These are phyloP conservation scores for Endotrypanum monterogeii DNA, from an alignment of 208 protist genomes.

Conservation along the genomic window DNA sequence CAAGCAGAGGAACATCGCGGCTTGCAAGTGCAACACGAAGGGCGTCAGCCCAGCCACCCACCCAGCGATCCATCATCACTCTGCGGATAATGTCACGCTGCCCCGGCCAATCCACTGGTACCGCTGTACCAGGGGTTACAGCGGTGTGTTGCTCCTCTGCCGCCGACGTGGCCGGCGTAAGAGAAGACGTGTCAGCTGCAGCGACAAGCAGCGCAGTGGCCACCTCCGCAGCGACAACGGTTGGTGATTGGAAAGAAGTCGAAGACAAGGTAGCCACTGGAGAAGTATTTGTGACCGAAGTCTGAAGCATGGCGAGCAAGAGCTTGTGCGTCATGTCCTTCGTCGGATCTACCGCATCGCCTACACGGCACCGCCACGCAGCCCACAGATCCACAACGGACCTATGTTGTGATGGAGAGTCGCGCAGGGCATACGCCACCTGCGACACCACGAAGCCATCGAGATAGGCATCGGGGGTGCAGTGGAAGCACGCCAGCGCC, in stretches of 20 bases:
- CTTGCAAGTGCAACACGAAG: slow-evolving; percentile 54
- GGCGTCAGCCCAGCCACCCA: slow-evolving; percentile 62
- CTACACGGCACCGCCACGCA: slow-evolving; percentile 60
- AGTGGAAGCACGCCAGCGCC: slow-evolving; percentile 49
- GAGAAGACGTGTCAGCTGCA: slow-evolving; percentile 5
- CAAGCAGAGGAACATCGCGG: slow-evolving; percentile 36
- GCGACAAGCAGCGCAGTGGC: slow-evolving; percentile 20
- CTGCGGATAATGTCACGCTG: slow-evolving; percentile 31
- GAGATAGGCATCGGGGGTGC: slow-evolving; percentile 19
- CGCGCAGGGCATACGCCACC: slow-evolving; percentile 46
- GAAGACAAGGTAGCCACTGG: slow-evolving; percentile 28
- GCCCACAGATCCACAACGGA: slow-evolving; percentile 62
- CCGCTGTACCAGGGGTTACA: slow-evolving; percentile 1
- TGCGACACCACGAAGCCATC: slow-evolving; percentile 69
- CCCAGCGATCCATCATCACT: slow-evolving; percentile 64
- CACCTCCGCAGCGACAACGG: slow-evolving; percentile 10
- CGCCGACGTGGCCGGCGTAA: neutral
- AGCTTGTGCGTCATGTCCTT: slow-evolving; percentile 52
- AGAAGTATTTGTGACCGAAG: slow-evolving; percentile 21
- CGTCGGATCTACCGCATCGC: slow-evolving; percentile 53
- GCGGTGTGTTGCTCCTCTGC: neutral
- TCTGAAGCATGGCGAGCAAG: slow-evolving; percentile 46
- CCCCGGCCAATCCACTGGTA: slow-evolving; percentile 44
- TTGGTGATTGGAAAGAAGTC: neutral
- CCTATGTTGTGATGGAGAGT: slow-evolving; percentile 16